Base-by-base conservation (phyloP, 345 rosid genomes). In the Adansonia digitata region DNA sequence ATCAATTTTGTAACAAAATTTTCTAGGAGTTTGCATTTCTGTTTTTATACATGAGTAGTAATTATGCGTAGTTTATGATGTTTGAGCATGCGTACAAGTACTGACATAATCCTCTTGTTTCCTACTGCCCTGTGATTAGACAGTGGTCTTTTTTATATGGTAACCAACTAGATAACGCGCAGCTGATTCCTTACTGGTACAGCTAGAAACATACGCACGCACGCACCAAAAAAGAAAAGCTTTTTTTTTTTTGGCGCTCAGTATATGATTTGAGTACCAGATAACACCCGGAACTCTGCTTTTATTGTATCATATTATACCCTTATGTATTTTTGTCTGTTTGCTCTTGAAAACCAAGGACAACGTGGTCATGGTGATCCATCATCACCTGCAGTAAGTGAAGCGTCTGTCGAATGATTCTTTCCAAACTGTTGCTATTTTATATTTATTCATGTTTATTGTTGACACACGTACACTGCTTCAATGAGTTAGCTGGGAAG, bases 361-460 rank as follows among this genome's bases (percentile, higher is more conserved):
- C 61, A 87, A 64, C 88, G 78, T 73, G 83, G 77, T 48, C 88
- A 82, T 24, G 89, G 86, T 73, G 74, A 71, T 77, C 80, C 77
- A 45, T 46, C 88, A 52, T 60, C 86, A 18, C 85, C 91, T 84
- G 88, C 69, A 64, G 90, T 87, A 84, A 88, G 89, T 82, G 73
- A 64, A 78, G 6, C 68, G 35, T 56, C 39, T 51, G 37, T 63
- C 61, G 48, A 17, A 61, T 71, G 34, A 22, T 57, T 57, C 65
- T 72, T 66, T 45, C 46, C 24, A 15, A 27, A 42, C n/a, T 27
- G 27, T 77, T 49, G 2, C 52, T 5, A 55, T 60, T 14, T 20
- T 56, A 42, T 63, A n/a, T 52, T 20, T 22, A 52, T 52, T 29
- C 27, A 39, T 26, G 66, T 17, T 24, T 31, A 14, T 74, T 26